Evolutionary conservation across 2,329 filamentous ascomycete species (phyloP).

Genomic region (Trichoderma brevicompactum): DNA sequence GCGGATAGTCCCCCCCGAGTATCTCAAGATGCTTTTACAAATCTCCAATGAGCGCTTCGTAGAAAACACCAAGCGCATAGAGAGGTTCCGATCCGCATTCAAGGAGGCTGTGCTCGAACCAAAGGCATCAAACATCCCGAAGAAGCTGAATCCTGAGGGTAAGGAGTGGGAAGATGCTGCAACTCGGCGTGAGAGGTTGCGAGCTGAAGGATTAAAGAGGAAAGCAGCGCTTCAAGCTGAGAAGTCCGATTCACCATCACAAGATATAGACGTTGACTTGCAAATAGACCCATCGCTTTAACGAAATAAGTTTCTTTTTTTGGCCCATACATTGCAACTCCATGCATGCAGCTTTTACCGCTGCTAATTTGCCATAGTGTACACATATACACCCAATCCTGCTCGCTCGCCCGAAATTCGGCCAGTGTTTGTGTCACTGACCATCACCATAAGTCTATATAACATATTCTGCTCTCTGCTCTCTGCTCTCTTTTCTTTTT

Average conservation of each 20-base stretch:
- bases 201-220: slow-evolving; percentile 60
- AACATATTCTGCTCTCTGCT: neutral
- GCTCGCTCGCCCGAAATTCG: slow-evolving; percentile 26
- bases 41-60: slow-evolving; percentile 76
- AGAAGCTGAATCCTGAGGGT: slow-evolving; percentile 40
- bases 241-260: slow-evolving; percentile 21
- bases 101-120: slow-evolving; percentile 39
- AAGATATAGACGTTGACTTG: slow-evolving; percentile 31
- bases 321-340: slow-evolving; percentile 36
- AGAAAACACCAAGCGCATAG: slow-evolving; percentile 70
- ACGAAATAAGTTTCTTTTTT: neutral
- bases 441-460: slow-evolving; percentile 12
- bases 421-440: slow-evolving; percentile 10
- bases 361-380: slow-evolving; percentile 41
- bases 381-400: slow-evolving; percentile 35
- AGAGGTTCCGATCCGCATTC: slow-evolving; percentile 63
- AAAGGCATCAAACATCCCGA: slow-evolving; percentile 31
- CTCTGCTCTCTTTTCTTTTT: neutral
- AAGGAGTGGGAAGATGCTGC: slow-evolving; percentile 60
- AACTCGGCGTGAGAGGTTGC: slow-evolving; percentile 58
- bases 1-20: slow-evolving; percentile 65
- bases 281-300: slow-evolving; percentile 22
- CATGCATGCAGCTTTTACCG: slow-evolving; percentile 40
- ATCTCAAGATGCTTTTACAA: slow-evolving; percentile 67
- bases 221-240: slow-evolving; percentile 49